Evolutionary conservation across 129 eudicot species (phyloP), one percentile per base, ranked within the genome.

Genomic region (Flaveria ramosissima): DNA sequence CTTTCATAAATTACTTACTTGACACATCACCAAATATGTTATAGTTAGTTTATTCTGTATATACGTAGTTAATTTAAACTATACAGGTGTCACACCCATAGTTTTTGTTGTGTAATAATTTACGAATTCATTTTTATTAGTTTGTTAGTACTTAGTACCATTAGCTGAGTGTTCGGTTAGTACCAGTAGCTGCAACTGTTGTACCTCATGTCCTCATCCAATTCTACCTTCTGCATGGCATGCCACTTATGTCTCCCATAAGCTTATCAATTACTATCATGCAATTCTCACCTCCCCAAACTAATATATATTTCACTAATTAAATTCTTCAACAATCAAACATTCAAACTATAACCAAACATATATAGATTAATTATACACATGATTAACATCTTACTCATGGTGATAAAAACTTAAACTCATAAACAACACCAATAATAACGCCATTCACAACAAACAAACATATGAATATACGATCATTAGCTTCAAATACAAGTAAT

Each of bases 201-300:
- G 69, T 63, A 27, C 69, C 39, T 23, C 39, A 26, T 60, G 66
- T 60, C 2, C 16, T 21, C 66, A 24, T 24, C 66, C 39, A 60
- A 23, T 60, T 16, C 13, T 24, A 60, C 66, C 69, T 63, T 63
- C 46, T 63, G 69, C 21, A 63, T 63, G 45, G 46, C 46, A 27
- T 63, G 46, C 4, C 69, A 11, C 6, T 63, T 30, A 30, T 63
- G 46, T 63, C 21, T 32, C 69, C 45, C 46, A 30, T 6, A 62
- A 27, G 0, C n/a, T 60, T 60, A 24, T 23, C 36, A 10, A 9
- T 60, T 21, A 24, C 2, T 30, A 63, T 63, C 69, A 63, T 63
- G 69, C 69, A 63, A 63, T 63, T 63, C 69, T 63, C 69, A 6
- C 45, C 45, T 27, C 21, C 0, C 45, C 21, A 63, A 30, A 63